Base-by-base conservation (phyloP, 179 eudicot genomes). In the Camellia oleifera region DNA sequence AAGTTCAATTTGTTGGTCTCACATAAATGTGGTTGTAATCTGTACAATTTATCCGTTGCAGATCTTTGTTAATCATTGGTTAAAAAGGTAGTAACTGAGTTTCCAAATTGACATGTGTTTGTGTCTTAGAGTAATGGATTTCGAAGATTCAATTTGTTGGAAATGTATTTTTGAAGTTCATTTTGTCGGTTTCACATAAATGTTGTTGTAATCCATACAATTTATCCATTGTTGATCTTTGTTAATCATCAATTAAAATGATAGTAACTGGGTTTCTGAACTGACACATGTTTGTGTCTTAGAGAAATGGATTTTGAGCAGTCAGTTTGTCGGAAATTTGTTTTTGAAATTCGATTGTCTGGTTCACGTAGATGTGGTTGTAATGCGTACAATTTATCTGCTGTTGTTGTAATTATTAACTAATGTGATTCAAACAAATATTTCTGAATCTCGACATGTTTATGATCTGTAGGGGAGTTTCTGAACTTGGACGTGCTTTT, bases 321-420 rank as follows among this genome's bases (percentile, higher is more conserved):
- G 18, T 68, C 5, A 40, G 3, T 69, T 40, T 78, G 75, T 69
- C 15, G 32, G 65, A 69, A 54, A 18, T 54, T 54, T 17, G 57
- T 68, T 56, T 45, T 67, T 4, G 53, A 53, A n/a, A 40, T 15
- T 78, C 32, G 23, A 42, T 68, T 78, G 80, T 56, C 26, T 12
- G 66, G 18, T 50, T 67, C n/a, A 2, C 15, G 18, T 17, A 3
- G 1, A 56, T 42, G 42, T 17, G 26, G 50, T 45, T 78, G 32
- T 42, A 23, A 53, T 54, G n/a, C 48, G 7, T 67, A 7, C 26
- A 32, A 32, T 60, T 77, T 52, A 53, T 40, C 53, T 2, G 17
- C 50, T 12, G 18, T 42, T 60, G 74, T 20, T 58, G 54, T 14
- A 62, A 48, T 52, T 61, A 75, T 23, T 44, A 63, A 44, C 44